These are phyloP conservation scores for Cutaneotrichosporon curvatum DNA, from an alignment of 1,284 basidiomycete species.

Conservation along the genomic window DNA sequence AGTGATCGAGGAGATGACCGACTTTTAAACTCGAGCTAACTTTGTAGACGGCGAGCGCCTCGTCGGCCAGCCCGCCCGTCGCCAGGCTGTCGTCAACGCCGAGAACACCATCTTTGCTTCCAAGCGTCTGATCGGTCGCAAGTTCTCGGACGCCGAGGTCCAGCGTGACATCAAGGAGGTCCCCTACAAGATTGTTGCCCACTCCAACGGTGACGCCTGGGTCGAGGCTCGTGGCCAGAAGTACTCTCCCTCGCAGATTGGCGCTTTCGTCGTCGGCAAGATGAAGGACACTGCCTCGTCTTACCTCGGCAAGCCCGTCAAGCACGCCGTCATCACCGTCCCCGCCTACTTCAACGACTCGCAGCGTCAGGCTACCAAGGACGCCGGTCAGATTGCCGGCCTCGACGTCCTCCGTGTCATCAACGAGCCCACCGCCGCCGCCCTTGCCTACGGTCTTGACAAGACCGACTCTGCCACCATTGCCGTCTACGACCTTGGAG, in stretches of 20 bases:
- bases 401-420: constrained; percentile 96
- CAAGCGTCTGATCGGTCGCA: constrained; percentile 92
- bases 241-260: constrained; percentile 57
- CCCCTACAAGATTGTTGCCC: constrained; percentile 66
- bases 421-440: constrained; percentile 97
- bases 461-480: constrained; percentile 72
- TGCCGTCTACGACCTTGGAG: constrained; percentile 93
- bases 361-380: constrained; percentile 98
- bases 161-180: constrained; percentile 70
- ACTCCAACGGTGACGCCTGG: constrained; percentile 57
- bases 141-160: constrained; percentile 89
- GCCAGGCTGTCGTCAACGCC: constrained; percentile 96
- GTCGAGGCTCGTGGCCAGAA: constrained; percentile 63
- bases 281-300: constrained; percentile 94
- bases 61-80: constrained; percentile 93
- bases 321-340: constrained; percentile 94
- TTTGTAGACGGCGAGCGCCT: constrained; percentile 67
- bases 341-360: constrained; percentile 99
- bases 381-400: constrained; percentile 98
- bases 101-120: constrained; percentile 89
- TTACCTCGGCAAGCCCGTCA: constrained; percentile 86
- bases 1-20: too few species aligned
- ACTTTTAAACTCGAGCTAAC: neutral
- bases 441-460: constrained; percentile 93
- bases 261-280: constrained; percentile 82